Conservation (phyloP, 495 filamentous ascomycete species). For the Podospora pseudopauciseta region DNA sequence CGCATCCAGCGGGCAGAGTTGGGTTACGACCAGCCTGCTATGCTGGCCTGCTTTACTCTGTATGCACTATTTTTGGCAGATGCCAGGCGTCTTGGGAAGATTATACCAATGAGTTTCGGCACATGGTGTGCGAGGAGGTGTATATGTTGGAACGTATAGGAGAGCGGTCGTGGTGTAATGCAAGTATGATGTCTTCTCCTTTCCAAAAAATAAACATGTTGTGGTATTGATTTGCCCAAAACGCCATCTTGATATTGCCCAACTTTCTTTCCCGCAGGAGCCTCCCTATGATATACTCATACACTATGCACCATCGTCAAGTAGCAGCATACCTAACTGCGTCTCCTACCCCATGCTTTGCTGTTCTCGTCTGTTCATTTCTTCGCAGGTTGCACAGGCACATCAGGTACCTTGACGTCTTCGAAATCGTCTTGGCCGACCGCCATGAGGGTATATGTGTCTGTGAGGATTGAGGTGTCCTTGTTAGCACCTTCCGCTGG, state of each 20-base stretch:
- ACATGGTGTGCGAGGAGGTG: not conserved
- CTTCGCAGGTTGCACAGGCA: constrained; percentile 35
- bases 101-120: not conserved
- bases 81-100: constrained; percentile 9
- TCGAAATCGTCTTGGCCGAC: constrained; percentile 98
- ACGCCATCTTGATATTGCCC: not conserved
- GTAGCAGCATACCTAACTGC: not conserved
- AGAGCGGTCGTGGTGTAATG: not conserved
- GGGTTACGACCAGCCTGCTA: not conserved
- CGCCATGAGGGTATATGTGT: constrained; percentile 80
- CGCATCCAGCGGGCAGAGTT: not conserved
- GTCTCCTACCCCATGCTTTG: not conserved
- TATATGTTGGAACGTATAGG: not conserved
- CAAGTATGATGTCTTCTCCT: not conserved
- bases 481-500: constrained; percentile 4
- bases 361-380: constrained; percentile 22
- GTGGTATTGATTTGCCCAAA: not conserved
- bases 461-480: constrained; percentile 43
- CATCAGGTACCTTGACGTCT: constrained; percentile 82
- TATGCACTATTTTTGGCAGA: constrained; percentile 7
- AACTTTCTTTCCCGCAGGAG: not conserved
- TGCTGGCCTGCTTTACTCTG: not conserved
- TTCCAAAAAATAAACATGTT: not conserved
- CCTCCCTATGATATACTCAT: not conserved
- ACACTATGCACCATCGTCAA: not conserved